Base-by-base conservation (phyloP, 129 eudicot genomes). In the Sambucus nigra region DNA sequence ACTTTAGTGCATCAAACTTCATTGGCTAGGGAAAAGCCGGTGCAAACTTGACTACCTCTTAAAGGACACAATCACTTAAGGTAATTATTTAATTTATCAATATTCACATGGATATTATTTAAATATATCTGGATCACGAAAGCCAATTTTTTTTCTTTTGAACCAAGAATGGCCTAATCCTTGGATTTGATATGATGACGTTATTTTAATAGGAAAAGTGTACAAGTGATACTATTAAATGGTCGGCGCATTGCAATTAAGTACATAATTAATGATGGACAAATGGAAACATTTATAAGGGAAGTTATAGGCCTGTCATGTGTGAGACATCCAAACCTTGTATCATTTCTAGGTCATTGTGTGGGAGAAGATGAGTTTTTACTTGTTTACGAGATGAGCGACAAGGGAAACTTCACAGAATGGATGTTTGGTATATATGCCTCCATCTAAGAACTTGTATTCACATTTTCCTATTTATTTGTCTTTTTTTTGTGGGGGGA, bases 1-100 rank as follows among this genome's bases (percentile, higher is more conserved):
- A 78, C 63, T 84, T 86, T 56, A 75, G 73, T 55, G 72, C 56
- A 54, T 69, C 80, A n/a, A 86, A 86, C 59, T 86, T 74, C 59
- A 78, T 86, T 9, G 95, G 95, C 8, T 79, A 86, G 55, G 95
- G 95, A 35, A 73, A 71, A 53, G 95, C 95, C 0, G 95, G 94
- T 85, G 51, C 59, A 58, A 58, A 63, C 21, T 45, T 5, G n/a
- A n/a, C n/a, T n/a, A n/a, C n/a, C n/a, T n/a, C n/a, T n/a, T n/a
- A n/a, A n/a, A n/a, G n/a, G n/a, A n/a, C n/a, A n/a, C n/a, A n/a
- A n/a, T n/a, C n/a, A n/a, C n/a, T n/a, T n/a, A n/a, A n/a, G n/a
- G n/a, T n/a, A n/a, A n/a, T n/a, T n/a, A n/a, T n/a, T n/a, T n/a
- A n/a, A n/a, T n/a, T n/a, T n/a, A n/a, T n/a, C n/a, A n/a, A n/a